Conservation (phyloP, 352 stramenopile species). For the Elongisporangium prolatum region DNA sequence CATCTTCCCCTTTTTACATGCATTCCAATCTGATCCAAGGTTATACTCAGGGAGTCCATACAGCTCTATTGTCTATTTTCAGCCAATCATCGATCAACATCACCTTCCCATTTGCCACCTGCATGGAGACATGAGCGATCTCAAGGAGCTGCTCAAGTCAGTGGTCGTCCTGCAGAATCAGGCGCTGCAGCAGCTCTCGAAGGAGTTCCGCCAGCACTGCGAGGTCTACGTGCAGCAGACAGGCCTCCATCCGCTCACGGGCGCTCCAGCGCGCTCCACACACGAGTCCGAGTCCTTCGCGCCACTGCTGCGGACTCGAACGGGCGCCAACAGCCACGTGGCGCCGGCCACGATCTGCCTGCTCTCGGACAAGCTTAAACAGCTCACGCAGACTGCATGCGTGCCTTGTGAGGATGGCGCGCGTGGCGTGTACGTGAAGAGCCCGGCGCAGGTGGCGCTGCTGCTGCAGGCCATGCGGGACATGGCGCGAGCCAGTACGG, state of each 20-base stretch:
- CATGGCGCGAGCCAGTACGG: constrained; percentile 24
- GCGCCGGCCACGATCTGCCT: constrained; percentile 19
- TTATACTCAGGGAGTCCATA: too few species aligned
- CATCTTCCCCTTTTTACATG: neutral
- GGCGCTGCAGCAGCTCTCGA: constrained; percentile 31
- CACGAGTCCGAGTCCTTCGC: constrained; percentile 19
- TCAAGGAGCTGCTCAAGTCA: constrained; percentile 40
- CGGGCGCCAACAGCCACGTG: constrained; percentile 14
- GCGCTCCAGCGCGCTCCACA: constrained; percentile 10
- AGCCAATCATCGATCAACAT: neutral
- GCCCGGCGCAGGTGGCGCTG: constrained; percentile 24
- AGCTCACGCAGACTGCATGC: constrained; percentile 13
- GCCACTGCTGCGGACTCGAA: constrained; percentile 12
- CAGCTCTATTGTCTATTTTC: neutral
- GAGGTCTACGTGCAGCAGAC: constrained; percentile 61
- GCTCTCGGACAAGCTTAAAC: constrained; percentile 36
- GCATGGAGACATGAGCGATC: constrained; percentile 1
- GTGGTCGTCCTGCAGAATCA: constrained; percentile 57
- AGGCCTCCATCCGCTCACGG: constrained; percentile 37
- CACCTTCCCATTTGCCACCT: neutral
- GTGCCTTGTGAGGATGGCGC: constrained; percentile 28
- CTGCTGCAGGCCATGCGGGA: constrained; percentile 34
- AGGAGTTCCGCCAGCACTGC: constrained; percentile 61
- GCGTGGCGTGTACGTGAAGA: constrained; percentile 24
- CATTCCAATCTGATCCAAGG: neutral